These are phyloP conservation scores for Paxillus rubicundulus DNA, from an alignment of 768 basidiomycete genomes.

Conservation along the genomic window DNA sequence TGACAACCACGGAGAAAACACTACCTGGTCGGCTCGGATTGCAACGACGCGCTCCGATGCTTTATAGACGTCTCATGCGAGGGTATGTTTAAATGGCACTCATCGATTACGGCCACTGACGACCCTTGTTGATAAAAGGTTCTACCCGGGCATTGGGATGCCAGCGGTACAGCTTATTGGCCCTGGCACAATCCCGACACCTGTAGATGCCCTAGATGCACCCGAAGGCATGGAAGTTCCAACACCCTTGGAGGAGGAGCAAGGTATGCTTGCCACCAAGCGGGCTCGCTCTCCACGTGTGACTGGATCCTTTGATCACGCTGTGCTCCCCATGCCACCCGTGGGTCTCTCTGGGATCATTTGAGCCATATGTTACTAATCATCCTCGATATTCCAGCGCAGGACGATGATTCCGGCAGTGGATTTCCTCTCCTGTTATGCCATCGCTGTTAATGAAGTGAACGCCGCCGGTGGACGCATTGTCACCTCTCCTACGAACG, in stretches of 20 bases:
- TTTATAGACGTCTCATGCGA: slow-evolving; percentile 89
- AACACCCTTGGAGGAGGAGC: background rate
- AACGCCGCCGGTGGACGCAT: slow-evolving; percentile 92
- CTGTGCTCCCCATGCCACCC: slow-evolving; percentile 77
- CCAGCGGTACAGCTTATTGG: slow-evolving; percentile 38
- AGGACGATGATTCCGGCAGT: slow-evolving; percentile 89
- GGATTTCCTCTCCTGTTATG: slow-evolving; percentile 92
- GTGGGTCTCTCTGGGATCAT: slow-evolving; percentile 41
- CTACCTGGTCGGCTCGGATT: slow-evolving; percentile 85
- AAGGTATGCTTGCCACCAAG: slow-evolving; percentile 1
- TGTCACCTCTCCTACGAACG: slow-evolving; percentile 93
- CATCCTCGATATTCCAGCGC: slow-evolving; percentile 42
- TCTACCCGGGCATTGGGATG: slow-evolving; percentile 49
- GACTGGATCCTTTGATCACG: slow-evolving; percentile 76
- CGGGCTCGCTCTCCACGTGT: slow-evolving; percentile 42
- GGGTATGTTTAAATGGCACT: slow-evolving; percentile 45
- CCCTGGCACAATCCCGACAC: slow-evolving; percentile 14
- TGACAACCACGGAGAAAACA: slow-evolving; percentile 72
- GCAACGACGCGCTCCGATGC: slow-evolving; percentile 79
- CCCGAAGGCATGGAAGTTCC: slow-evolving; percentile 11
- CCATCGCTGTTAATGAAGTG: slow-evolving; percentile 93
- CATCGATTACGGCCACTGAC: background rate
- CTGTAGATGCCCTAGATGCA: slow-evolving; percentile 23
- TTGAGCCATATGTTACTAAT: slow-evolving; percentile 2
- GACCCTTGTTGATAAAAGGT: slow-evolving; percentile 36